These are phyloP conservation scores for Leptosphaerulina australis DNA, from an alignment of 2,329 filamentous ascomycete species.

Conservation along the genomic window DNA sequence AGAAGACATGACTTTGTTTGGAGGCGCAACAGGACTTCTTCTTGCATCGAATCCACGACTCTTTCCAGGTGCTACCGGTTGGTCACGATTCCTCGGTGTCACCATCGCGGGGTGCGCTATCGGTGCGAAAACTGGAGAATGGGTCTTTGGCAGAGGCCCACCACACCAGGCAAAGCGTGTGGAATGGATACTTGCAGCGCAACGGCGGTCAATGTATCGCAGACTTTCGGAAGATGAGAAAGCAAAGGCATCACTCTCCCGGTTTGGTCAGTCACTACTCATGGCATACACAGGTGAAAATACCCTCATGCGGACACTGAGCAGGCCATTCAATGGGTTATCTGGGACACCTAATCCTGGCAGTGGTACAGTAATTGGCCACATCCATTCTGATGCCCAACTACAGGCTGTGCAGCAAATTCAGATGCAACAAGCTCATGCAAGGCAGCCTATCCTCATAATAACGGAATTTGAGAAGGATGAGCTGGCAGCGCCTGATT, in stretches of 20 bases:
- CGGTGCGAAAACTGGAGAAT: conserved; percentile 11
- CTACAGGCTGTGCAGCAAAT: neutral
- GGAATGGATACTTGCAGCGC: conserved; percentile 1
- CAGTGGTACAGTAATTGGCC: neutral
- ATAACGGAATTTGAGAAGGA: conserved; percentile 19
- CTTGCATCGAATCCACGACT: conserved; percentile 23
- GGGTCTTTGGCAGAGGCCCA: neutral
- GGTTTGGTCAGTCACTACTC: conserved; percentile 18
- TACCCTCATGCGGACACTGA: conserved; percentile 2
- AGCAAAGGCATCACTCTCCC: conserved; percentile 22
- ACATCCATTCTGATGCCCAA: neutral
- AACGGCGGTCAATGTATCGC: conserved; percentile 7
- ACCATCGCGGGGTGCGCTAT: conserved; percentile 25
- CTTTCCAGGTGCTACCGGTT: conserved; percentile 25
- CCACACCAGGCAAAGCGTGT: conserved; percentile 6
- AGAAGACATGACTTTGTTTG: conserved; percentile 25
- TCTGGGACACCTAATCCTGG: neutral
- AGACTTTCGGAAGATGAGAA: conserved; percentile 17
- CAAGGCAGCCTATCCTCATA: conserved; percentile 17
- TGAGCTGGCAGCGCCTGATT: conserved; percentile 27
- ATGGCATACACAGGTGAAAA: conserved; percentile 10
- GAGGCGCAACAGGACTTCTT: conserved; percentile 23
- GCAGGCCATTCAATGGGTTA: conserved; percentile 7
- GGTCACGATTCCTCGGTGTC: conserved; percentile 25
- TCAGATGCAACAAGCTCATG: conserved; percentile 10